Base-by-base conservation (phyloP, 2,329 filamentous ascomycete genomes). In the Fusarium sp. region DNA sequence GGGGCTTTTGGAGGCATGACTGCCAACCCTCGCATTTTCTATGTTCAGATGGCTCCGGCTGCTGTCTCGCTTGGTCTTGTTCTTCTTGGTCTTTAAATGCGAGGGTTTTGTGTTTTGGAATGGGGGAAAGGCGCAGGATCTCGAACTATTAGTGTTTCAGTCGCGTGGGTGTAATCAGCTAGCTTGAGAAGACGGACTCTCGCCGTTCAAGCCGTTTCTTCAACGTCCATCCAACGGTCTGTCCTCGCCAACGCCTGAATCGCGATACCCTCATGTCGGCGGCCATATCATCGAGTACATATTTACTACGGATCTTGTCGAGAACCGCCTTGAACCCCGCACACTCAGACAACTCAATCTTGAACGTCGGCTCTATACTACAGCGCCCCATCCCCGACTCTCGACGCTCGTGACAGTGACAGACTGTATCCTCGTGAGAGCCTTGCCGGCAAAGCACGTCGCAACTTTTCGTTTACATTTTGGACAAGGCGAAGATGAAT, bases 1-100 rank as follows among this genome's bases (percentile, higher is more conserved):
- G 87, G 86, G 1, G 63, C 83, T 1, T 86, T 84, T 73, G 87
- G 87, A n/a, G 85, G 81, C 1, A 72, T 78, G 4, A 87, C 86
- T 1, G 82, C 82, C 4, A 81, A 77, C 70, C 80, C 66, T 60
- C 82, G 80, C 71, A 88, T 88, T 67, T 70, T 87, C 35, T 82
- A 79, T 42, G 78, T 88, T 2, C 87, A 88, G 77, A 82, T 80
- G 29, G 61, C 84, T 66, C 52, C 74, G 58, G 64, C 82, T 8
- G 69, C 76, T 2, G 27, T 83, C 9, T 80, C 80, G 6, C 75
- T 82, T 29, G 76, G 73, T 4, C 72, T 79, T 3, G 76, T 83
- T 24, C 72, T 80, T 3, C 61, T 79, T 59, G 80, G 69, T 13
- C 27, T 74, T 4, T 74, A 59, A 38, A 64, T n/a, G 22, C 16